These are phyloP conservation scores for Citrus trifoliata DNA, from an alignment of 345 rosid species.

Conservation along the genomic window DNA sequence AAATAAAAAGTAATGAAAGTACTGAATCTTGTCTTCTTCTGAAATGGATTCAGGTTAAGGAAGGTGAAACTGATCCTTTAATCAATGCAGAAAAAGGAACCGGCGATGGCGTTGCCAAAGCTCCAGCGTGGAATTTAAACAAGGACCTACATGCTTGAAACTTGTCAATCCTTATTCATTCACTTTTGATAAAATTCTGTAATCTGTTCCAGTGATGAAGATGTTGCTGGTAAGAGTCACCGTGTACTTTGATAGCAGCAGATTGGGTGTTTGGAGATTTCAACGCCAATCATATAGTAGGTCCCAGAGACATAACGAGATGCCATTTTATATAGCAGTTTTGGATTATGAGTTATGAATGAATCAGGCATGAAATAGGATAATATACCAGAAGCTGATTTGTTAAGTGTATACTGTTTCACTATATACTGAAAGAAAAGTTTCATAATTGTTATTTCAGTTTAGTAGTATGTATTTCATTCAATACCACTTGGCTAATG, in stretches of 20 bases:
- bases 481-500: background rate
- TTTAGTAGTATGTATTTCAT: background rate
- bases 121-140: constrained; percentile 83
- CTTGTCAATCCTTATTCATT: constrained; percentile 10
- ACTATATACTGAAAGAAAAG: background rate
- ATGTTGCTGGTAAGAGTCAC: constrained; percentile 38
- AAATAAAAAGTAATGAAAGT: background rate
- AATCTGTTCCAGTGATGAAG: constrained; percentile 40
- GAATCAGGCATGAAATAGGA: constrained; percentile 22
- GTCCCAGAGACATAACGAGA: constrained; percentile 16
- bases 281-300: constrained; percentile 14
- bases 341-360: constrained; percentile 22
- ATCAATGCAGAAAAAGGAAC: constrained; percentile 67
- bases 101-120: constrained; percentile 56
- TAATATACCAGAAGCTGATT: constrained; percentile 22
- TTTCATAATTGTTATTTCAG: background rate
- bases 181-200: constrained; percentile 12
- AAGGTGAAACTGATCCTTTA: constrained; percentile 81
- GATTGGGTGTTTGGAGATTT: constrained; percentile 19
- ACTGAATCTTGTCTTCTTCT: background rate
- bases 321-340: constrained; percentile 19
- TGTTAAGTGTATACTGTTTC: constrained; percentile 10
- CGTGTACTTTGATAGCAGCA: background rate
- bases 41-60: constrained; percentile 51
- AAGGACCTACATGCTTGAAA: constrained; percentile 85